Base-by-base conservation (phyloP, 192 early-diverging fungal genomes). In the Linnemannia elongata region DNA sequence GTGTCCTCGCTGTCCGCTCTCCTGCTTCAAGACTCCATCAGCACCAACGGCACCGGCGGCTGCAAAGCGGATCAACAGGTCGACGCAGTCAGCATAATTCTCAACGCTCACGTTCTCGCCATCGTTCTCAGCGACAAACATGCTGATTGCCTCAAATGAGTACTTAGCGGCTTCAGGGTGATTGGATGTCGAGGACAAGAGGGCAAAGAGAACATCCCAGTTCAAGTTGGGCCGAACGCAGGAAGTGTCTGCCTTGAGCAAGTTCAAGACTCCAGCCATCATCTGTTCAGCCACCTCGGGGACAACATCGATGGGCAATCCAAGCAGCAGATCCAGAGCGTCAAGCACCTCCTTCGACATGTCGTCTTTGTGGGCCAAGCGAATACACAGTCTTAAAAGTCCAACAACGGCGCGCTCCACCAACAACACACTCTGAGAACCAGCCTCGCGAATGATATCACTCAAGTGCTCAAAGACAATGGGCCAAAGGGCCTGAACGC, bases 361-460 rank as follows among this genome's bases (percentile, higher is more conserved):
- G 88, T 94, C 88, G 76, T 93, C 89, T 89, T 92, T 94, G 69
- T 94, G 92, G 0, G 94, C 95, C 76, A 97, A 83, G 4, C 95
- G 91, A 52, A 94, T 93, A 49, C 94, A 89, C 20, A 97, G 88
- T 82, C 93, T 78, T 49, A 97, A 85, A n/a, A 97, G 75, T 10
- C 93, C 94, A 9, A 94, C 92, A 9, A 97, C 96, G 0, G 94
- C 92, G 20, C 97, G 89, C 88, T 98, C 95, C 12, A 98, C 90
- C 27, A 97, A 82, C 45, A 95, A 79, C 1, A 90, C 88, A 69
- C 94, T 94, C 45, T 93, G 89, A 13, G 79, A 89, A 66, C 89
- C 90, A 24, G 95, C 92, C 36, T 94, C 89, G n/a, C 90, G 89
- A 27, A 99, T 77, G 72, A 98, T 95, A 30, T 89, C 90, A 78